Conservation (phyloP, 805 yeast species). For the Candida broadrunensis region DNA sequence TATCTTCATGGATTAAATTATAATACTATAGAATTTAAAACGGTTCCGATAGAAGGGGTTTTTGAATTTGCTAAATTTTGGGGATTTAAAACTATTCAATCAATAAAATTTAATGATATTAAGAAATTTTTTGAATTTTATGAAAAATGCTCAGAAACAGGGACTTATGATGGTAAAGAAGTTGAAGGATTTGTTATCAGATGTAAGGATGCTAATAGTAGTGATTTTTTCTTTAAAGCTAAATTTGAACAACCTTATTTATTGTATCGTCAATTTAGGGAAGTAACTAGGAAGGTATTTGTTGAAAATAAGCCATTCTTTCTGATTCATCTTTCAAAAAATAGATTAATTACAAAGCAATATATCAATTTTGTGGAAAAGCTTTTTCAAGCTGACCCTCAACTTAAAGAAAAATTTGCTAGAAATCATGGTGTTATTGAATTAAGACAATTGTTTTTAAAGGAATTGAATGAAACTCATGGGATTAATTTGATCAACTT, state of each 20-base stretch:
- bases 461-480: slow-evolving; percentile 34
- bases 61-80: slow-evolving; percentile 55
- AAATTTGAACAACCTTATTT: slow-evolving; percentile 95
- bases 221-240: slow-evolving; percentile 80
- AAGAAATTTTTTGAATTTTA: slow-evolving; percentile 48
- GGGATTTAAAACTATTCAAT: slow-evolving; percentile 69
- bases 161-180: slow-evolving; percentile 67
- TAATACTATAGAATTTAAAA: slow-evolving; percentile 61
- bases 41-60: slow-evolving; percentile 63
- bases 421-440: slow-evolving; percentile 71
- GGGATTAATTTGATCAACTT: slow-evolving; percentile 59
- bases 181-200: slow-evolving; percentile 94
- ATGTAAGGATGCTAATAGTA: slow-evolving; percentile 33
- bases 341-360: slow-evolving; percentile 57
- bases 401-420: slow-evolving; percentile 42
- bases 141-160: slow-evolving; percentile 57
- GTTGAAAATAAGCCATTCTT: slow-evolving; percentile 24
- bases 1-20: slow-evolving; percentile 86
- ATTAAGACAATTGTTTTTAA: slow-evolving; percentile 64
- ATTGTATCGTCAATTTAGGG: slow-evolving; percentile 87
- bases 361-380: slow-evolving; percentile 69
- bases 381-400: slow-evolving; percentile 48
- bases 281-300: slow-evolving; percentile 66
- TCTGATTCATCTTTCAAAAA: slow-evolving; percentile 41
- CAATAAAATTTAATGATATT: slow-evolving; percentile 35